A percentile compares a stretch with the other conserved stretches of the same genome.
These are phyloP conservation scores for Ganoderma sp. DNA, from an alignment of 1,284 basidiomycete genomes.

Conservation along the genomic window DNA sequence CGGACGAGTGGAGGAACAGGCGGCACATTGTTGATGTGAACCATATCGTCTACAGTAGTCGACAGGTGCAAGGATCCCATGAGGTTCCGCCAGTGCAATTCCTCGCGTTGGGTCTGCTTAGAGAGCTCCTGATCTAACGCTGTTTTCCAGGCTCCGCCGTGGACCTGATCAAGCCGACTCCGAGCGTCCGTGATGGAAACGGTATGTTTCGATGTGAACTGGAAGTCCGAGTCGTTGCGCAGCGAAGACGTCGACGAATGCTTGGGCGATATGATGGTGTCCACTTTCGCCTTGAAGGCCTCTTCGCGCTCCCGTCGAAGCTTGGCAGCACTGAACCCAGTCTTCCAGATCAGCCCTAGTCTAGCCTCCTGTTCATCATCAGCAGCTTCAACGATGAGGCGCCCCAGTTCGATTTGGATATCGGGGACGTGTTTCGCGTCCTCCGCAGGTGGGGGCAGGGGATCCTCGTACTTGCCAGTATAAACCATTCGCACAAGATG, in stretches of 20 bases:
- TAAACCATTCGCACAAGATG: slow-evolving; percentile 62
- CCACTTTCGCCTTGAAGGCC: slow-evolving; percentile 82
- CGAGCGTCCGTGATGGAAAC: slow-evolving; percentile 78
- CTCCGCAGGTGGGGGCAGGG: slow-evolving; percentile 68
- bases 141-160: slow-evolving; percentile 79
- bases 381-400: slow-evolving; percentile 78
- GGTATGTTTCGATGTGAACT: slow-evolving; percentile 67
- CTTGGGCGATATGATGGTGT: slow-evolving; percentile 58
- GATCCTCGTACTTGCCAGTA: slow-evolving; percentile 52
- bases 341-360: slow-evolving; percentile 80
- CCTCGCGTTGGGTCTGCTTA: slow-evolving; percentile 30
- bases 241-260: slow-evolving; percentile 29
- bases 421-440: slow-evolving; percentile 74
- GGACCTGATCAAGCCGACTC: slow-evolving; percentile 72
- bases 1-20: slow-evolving; percentile 80
- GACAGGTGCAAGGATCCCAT: slow-evolving; percentile 24
- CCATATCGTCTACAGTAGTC: slow-evolving; percentile 37
- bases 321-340: slow-evolving; percentile 78
- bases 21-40: slow-evolving; percentile 44
- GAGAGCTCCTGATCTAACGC: slow-evolving; percentile 30
- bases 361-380: slow-evolving; percentile 89
- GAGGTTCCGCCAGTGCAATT: slow-evolving; percentile 23
- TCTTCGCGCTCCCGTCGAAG: slow-evolving; percentile 81
- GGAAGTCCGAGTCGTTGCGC: slow-evolving; percentile 46
- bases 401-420: slow-evolving; percentile 65